phyloP scores from a whole-genome alignment of 177 flowering plant species.

The Tripterygium wilfordii region DNA sequence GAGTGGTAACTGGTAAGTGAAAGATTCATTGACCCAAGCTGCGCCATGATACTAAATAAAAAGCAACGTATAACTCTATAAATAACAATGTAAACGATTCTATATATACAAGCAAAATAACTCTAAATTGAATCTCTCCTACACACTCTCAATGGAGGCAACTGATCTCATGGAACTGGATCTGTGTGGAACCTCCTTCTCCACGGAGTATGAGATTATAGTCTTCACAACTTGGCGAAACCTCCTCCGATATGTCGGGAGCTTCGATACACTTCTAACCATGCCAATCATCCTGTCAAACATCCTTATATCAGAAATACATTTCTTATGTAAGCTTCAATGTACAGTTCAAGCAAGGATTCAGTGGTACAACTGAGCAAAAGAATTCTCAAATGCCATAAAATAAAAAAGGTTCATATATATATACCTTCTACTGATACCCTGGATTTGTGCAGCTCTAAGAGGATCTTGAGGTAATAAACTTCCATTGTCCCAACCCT shows the following conservation, averaged over 20 bases:
- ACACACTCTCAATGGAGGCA: slow-evolving; percentile 39
- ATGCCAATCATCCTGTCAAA: slow-evolving; percentile 74
- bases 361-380: no score
- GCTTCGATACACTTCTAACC: slow-evolving; percentile 59
- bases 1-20: no score
- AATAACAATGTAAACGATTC: no score
- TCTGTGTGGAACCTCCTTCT: slow-evolving; percentile 22
- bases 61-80: no score
- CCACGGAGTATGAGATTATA: slow-evolving; percentile 31
- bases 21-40: no score
- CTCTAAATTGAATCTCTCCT: slow-evolving; percentile 12
- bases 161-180: slow-evolving; percentile 37
- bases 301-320: background rate
- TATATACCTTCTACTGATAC: slow-evolving; percentile 88
- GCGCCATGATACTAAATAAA: no score
- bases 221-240: slow-evolving; percentile 60
- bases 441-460: slow-evolving; percentile 83
- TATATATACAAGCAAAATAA: no score
- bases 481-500: slow-evolving; percentile 67
- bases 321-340: no score
- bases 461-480: slow-evolving; percentile 52
- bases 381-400: no score
- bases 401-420: no score
- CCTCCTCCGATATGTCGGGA: slow-evolving; percentile 79
- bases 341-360: no score